Evolutionary conservation across 2,329 filamentous ascomycete genomes (phyloP).

Genomic region (Pseudophaeomoniella oleicola): DNA sequence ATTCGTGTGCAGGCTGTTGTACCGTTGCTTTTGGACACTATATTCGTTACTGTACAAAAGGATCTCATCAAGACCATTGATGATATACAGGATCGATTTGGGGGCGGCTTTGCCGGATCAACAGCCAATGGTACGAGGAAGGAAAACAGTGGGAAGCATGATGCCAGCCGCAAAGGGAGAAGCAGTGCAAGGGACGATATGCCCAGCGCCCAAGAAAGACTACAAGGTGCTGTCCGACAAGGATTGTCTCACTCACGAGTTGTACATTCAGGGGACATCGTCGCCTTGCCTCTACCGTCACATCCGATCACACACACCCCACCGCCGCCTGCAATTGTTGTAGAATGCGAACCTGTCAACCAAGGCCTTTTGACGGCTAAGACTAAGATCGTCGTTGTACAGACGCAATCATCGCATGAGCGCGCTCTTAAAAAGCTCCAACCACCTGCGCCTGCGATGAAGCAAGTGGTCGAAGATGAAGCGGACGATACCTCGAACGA

Average conservation of each 20-base stretch:
- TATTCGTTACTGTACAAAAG: slow-evolving; percentile 76
- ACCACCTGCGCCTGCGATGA: slow-evolving; percentile 37
- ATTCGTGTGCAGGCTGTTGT: slow-evolving; percentile 69
- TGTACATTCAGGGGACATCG: slow-evolving; percentile 68
- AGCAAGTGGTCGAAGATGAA: slow-evolving; percentile 42
- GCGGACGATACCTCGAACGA: slow-evolving; percentile 79
- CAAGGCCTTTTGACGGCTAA: slow-evolving; percentile 65
- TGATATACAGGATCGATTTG: slow-evolving; percentile 71
- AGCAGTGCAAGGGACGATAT: too few relatives aligned
- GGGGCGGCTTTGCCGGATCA: slow-evolving; percentile 40
- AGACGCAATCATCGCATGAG: slow-evolving; percentile 33
- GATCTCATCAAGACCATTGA: slow-evolving; percentile 67
- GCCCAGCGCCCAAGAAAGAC: slow-evolving; percentile 43
- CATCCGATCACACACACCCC: slow-evolving; percentile 79
- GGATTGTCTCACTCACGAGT: slow-evolving; percentile 60
- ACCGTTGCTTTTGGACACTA: slow-evolving; percentile 64
- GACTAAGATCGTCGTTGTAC: slow-evolving; percentile 67
- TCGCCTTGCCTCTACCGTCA: slow-evolving; percentile 60
- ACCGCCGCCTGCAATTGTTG: slow-evolving; percentile 71
- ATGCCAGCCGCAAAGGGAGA: slow-evolving; percentile 12
- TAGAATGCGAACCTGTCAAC: slow-evolving; percentile 85
- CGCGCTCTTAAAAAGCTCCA: slow-evolving; percentile 27
- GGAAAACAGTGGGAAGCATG: not conserved
- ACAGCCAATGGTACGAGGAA: slow-evolving; percentile 9
- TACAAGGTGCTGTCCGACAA: slow-evolving; percentile 55